These are phyloP conservation scores for Posidonia oceanica DNA, from an alignment of 116 monocot species.

Conservation along the genomic window DNA sequence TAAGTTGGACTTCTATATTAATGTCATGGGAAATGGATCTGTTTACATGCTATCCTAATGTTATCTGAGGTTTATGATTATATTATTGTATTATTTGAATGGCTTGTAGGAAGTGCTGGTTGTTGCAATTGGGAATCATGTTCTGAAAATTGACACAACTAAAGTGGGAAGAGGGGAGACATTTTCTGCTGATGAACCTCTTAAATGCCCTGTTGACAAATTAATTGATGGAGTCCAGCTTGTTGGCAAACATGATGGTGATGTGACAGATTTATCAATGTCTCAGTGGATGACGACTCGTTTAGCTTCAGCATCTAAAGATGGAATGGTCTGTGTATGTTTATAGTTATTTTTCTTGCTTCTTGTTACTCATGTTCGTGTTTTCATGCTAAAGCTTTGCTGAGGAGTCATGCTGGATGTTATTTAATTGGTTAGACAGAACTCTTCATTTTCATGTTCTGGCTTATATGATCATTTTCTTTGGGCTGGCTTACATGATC, in stretches of 20 bases:
- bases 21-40: too few relatives aligned
- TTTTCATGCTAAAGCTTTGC: background rate
- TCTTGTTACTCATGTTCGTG: background rate
- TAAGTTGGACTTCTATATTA: background rate
- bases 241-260: slow-evolving; percentile 89
- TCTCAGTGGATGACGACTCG: slow-evolving; percentile 99
- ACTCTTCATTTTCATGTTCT: too few relatives aligned
- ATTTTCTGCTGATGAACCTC: slow-evolving; percentile 70
- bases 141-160: slow-evolving; percentile 78
- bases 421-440: too few relatives aligned
- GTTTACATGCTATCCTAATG: too few relatives aligned
- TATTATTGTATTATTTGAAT: background rate
- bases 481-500: too few relatives aligned
- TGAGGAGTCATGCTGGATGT: too few relatives aligned
- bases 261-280: slow-evolving; percentile 91
- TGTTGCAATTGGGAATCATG: slow-evolving; percentile 66
- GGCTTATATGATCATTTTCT: too few relatives aligned
- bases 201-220: slow-evolving; percentile 62
- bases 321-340: slow-evolving; percentile 76
- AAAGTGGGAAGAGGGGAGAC: slow-evolving; percentile 70
- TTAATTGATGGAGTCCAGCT: slow-evolving; percentile 71
- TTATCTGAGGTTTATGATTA: too few relatives aligned
- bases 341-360: background rate
- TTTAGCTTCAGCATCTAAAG: slow-evolving; percentile 84
- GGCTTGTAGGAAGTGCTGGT: slow-evolving; percentile 63